Evolutionary conservation across 2,329 filamentous ascomycete genomes (phyloP).

Genomic region (Aspergillus quadricinctus): DNA sequence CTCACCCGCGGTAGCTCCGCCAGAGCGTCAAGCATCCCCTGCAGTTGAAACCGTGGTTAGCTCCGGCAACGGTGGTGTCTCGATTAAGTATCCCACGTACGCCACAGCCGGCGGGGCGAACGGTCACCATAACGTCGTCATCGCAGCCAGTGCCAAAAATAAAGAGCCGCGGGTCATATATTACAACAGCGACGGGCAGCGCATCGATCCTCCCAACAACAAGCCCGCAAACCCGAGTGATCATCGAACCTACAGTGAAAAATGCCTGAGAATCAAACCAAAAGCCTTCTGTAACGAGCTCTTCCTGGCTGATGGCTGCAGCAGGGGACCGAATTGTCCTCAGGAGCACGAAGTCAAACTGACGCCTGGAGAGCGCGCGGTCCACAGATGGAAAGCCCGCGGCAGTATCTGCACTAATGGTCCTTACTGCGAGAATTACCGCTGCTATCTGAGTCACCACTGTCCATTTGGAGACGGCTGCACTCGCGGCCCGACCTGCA

Average conservation of each 20-base stretch:
- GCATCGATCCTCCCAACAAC: conserved; percentile 4
- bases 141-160: background rate
- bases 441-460: conserved; percentile 12
- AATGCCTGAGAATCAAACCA: background rate
- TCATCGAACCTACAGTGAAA: background rate
- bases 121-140: background rate
- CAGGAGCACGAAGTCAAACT: conserved; percentile 8
- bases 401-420: conserved; percentile 3
- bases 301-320: conserved; percentile 5
- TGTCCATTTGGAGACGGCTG: conserved; percentile 3
- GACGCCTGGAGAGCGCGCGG: conserved; percentile 1
- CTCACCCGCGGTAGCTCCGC: background rate
- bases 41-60: background rate
- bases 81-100: background rate
- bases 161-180: background rate
- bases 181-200: conserved; percentile 1
- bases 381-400: conserved; percentile 10
- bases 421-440: conserved; percentile 4
- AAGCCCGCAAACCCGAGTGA: background rate
- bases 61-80: background rate
- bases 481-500: background rate
- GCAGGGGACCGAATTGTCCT: background rate
- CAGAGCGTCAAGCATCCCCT: background rate
- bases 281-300: conserved; percentile 9
- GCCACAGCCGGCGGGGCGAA: background rate